Evolutionary conservation across 768 basidiomycete species (phyloP).

Genomic region (Amanita jacksonii): DNA sequence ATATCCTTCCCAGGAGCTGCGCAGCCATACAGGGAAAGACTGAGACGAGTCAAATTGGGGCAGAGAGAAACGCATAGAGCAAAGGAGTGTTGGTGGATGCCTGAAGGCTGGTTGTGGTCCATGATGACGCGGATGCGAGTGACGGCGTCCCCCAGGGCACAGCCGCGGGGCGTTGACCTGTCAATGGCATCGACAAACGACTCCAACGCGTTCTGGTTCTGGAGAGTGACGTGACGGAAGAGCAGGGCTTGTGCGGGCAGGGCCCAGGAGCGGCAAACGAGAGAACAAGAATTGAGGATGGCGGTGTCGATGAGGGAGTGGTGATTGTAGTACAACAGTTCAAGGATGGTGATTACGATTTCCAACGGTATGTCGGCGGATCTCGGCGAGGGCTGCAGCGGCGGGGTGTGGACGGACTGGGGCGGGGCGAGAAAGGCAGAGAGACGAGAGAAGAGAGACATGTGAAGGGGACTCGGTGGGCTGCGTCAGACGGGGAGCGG

Average conservation of each 20-base stretch:
- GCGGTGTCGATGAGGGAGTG: conserved; percentile 24
- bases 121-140: conserved; percentile 44
- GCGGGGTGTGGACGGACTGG: no score
- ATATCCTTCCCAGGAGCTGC: conserved; percentile 41
- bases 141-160: conserved; percentile 44
- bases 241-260: conserved; percentile 53
- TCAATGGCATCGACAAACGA: conserved; percentile 46
- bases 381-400: no score
- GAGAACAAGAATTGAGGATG: conserved; percentile 43
- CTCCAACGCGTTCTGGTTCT: conserved; percentile 41
- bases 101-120: conserved; percentile 59
- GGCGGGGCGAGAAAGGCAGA: no score
- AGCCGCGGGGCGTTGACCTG: conserved; percentile 35
- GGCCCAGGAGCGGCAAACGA: conserved; percentile 64
- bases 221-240: conserved; percentile 47
- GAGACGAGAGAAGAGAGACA: conserved; percentile 14
- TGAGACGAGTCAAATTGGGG: conserved; percentile 47
- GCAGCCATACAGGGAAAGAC: conserved; percentile 50
- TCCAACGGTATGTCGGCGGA: conserved; percentile 45
- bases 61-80: conserved; percentile 49
- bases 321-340: conserved; percentile 37
- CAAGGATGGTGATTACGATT: conserved; percentile 52
- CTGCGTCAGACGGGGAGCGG: conserved; percentile 10
- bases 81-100: conserved; percentile 46
- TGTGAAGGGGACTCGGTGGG: conserved; percentile 24